A percentile compares a stretch with the other conserved stretches of the same genome.
These are phyloP conservation scores for Phlebiopsis flavidoalba DNA, from an alignment of 768 basidiomycete genomes.

Conservation along the genomic window DNA sequence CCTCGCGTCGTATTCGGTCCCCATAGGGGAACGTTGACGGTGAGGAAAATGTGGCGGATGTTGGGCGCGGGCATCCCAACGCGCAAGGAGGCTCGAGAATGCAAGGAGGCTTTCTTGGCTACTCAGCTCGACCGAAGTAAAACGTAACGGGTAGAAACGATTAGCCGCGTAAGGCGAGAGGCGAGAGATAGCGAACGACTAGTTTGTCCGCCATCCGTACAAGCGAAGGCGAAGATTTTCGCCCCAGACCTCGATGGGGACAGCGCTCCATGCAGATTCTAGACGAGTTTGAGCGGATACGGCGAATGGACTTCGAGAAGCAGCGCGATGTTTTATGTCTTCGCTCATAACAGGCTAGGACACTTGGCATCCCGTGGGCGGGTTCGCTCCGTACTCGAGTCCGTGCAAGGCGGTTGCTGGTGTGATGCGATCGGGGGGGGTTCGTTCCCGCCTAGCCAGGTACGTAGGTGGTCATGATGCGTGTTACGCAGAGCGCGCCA, in stretches of 20 bases:
- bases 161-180: neutral
- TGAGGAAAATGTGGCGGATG: neutral
- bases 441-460: neutral
- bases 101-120: neutral
- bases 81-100: neutral
- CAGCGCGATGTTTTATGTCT: neutral
- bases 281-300: neutral
- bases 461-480: neutral
- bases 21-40: neutral
- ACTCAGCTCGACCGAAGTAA: neutral
- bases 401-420: neutral
- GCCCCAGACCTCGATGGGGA: neutral
- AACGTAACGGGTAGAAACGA: neutral
- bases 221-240: neutral
- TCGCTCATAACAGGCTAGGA: neutral
- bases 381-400: neutral
- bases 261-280: neutral
- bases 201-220: neutral
- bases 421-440: neutral
- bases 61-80: neutral
- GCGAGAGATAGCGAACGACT: neutral
- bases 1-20: neutral
- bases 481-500: neutral
- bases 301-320: neutral
- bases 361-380: neutral